These are phyloP conservation scores for Delonix regia DNA, from an alignment of 306 rosid species.

Conservation along the genomic window DNA sequence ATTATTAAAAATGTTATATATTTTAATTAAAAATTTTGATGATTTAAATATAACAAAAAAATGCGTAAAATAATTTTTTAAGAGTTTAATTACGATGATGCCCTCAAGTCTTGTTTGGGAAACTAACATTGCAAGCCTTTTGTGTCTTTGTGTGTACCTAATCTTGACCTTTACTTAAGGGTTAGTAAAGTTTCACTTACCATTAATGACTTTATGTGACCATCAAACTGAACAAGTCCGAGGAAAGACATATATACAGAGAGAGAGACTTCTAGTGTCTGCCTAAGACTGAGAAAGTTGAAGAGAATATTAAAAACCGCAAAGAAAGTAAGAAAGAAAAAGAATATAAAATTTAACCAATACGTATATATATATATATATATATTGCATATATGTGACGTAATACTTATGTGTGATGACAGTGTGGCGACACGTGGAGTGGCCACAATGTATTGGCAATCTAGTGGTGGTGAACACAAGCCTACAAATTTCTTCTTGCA, in stretches of 20 bases:
- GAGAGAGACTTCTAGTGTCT: background rate
- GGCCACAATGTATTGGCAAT: constrained; percentile 1
- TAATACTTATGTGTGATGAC: constrained; percentile 35
- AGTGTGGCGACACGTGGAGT: constrained; percentile 12
- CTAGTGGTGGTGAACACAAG: constrained; percentile 37
- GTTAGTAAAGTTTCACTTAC: constrained; percentile 70
- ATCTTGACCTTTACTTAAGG: constrained; percentile 55
- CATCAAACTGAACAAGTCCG: constrained; percentile 43
- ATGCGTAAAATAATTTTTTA: too few relatives aligned
- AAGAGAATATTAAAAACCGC: too few relatives aligned
- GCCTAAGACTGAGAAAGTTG: background rate
- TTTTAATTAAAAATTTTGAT: too few relatives aligned
- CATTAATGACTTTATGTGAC: constrained; percentile 56
- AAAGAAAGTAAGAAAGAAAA: background rate
- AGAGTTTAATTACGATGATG: background rate
- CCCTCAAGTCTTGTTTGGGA: constrained; percentile 68
- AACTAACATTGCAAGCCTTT: constrained; percentile 67
- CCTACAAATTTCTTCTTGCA: constrained; percentile 31
- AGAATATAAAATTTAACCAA: background rate
- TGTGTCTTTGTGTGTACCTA: constrained; percentile 53
- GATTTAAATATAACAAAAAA: too few relatives aligned
- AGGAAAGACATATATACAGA: background rate
- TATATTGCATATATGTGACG: constrained; percentile 64
- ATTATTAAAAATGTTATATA: too few relatives aligned
- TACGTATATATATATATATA: too few relatives aligned